Base-by-base conservation (phyloP, 495 filamentous ascomycete species). In the Bombardia bombarda region DNA sequence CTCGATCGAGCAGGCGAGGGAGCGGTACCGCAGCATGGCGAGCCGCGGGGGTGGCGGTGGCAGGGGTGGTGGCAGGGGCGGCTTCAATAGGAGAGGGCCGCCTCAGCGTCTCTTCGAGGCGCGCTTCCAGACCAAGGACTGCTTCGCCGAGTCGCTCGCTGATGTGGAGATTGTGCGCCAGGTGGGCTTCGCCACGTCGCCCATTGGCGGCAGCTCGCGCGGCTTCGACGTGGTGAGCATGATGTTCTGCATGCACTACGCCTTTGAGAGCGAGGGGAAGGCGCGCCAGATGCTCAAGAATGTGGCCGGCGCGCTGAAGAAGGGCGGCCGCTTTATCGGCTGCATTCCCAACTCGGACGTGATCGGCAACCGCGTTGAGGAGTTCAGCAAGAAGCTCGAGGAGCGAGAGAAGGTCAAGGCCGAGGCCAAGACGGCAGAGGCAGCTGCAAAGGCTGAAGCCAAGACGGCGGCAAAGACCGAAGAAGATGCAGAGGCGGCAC, bases 231-330 rank as follows among this genome's bases (percentile, higher is more conserved):
- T 97, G 10, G 90, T 98, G 36, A 85, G 83, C 43, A 95, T 93
- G 75, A 98, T 98, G 92, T 98, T 98, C 55, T 90, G 88, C 57
- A 94, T 98, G 80, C 92, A 98, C 66, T 98, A 98, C 57, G 90
- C 93, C 0, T 98, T 96, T 52, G 93, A 98, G 63, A 86, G 70
- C 45, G 87, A 97, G 61, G 74, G 73, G 5, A 93, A 95, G 60
- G 82, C 90, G 9, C 77, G 90, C 17, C 82, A 79, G 41, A 97
- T 98, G 92, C 75, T 98, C 38, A 75, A 78, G 58, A 98, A 98
- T 58, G 92, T 98, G 10, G 80, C 92, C 2, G 84, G 88, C 4
- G 75, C 80, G 20, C 62, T 98, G 53, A 93, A 87, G 62, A 95
- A 96, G 56, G 92, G 92, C 16, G 92, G 92, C 7, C 80, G 87